Base-by-base conservation (phyloP, 345 rosid genomes). In the Theobroma cacao region DNA sequence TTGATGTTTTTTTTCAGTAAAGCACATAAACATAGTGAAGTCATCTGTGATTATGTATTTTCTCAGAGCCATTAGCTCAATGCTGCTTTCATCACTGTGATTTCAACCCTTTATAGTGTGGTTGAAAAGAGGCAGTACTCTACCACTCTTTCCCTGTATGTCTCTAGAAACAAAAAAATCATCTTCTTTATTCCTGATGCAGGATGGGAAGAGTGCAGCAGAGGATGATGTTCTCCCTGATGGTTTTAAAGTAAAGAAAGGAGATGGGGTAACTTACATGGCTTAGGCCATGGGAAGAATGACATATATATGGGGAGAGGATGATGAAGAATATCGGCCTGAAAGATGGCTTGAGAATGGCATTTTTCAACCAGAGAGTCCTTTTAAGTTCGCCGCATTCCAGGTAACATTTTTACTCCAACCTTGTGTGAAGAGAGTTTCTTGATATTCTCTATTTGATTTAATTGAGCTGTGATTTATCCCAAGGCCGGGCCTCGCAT, bases 221-320 rank as follows among this genome's bases (percentile, higher is more conserved):
- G 60, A 61, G 14, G 72, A 81, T 22, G 84, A 81, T 78, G 60
- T 58, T 7, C 33, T 81, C 45, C 84, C 86, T 4, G 82, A 81
- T 75, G 84, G 82, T 10, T 78, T 14, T 43, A 22, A 31, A n/a
- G 78, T 84, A 24, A 79, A 72, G 28, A 78, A 81, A 45, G 82
- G 83, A 45, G 86, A 84, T 14, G 14, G 38, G 40, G 64, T 84
- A 1, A 6, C 2, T 20, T 80, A 70, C 61, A 17, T 56, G 47
- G 45, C 86, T 20, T 84, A 78, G 50, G 84, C 80, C 7, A 81
- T 78, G 84, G 84, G 86, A 24, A 78, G 84, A 74, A 75, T 84
- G 86, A 31, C 64, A 33, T 31, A 2, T 33, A 5, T 84, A 38
- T 81, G 86, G 86, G 86, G 82, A 8, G 43, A 65, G 7, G 84